Evolutionary conservation across 176 grass and related monocot genomes (phyloP).

Genomic region (Coix lacrymajobi): DNA sequence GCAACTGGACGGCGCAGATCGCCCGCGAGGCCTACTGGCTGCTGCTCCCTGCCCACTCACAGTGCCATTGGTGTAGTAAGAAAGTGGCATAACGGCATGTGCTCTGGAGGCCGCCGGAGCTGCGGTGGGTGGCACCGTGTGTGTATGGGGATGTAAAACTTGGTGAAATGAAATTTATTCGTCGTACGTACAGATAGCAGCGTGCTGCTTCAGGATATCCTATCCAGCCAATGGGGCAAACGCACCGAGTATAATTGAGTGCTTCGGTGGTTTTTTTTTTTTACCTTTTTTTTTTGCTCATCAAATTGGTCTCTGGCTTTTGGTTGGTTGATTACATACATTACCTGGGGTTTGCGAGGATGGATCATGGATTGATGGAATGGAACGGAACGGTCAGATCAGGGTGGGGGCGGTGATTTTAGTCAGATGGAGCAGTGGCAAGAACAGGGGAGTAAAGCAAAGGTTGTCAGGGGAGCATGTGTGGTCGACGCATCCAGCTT

Average conservation of each 20-base stretch:
- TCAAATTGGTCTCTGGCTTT: background rate
- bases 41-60: background rate
- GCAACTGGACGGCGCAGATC: background rate
- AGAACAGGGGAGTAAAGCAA: slow-evolving; percentile 22
- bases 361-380: too few relatives aligned
- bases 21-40: background rate
- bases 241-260: too few relatives aligned
- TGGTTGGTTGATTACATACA: background rate
- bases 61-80: background rate
- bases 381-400: slow-evolving; percentile 28
- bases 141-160: background rate
- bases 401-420: background rate
- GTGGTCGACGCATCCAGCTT: slow-evolving; percentile 34
- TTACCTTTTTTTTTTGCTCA: background rate
- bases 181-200: too few relatives aligned
- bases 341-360: background rate
- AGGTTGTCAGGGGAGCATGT: slow-evolving; percentile 20
- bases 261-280: too few relatives aligned
- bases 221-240: too few relatives aligned
- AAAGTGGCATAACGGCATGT: background rate
- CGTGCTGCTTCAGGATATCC: too few relatives aligned
- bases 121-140: background rate
- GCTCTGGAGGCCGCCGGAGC: background rate
- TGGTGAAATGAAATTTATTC: too few relatives aligned
- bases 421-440: slow-evolving; percentile 30